These are phyloP conservation scores for Fusarium ambrosium DNA, from an alignment of 2,329 filamentous ascomycete genomes.

Conservation along the genomic window DNA sequence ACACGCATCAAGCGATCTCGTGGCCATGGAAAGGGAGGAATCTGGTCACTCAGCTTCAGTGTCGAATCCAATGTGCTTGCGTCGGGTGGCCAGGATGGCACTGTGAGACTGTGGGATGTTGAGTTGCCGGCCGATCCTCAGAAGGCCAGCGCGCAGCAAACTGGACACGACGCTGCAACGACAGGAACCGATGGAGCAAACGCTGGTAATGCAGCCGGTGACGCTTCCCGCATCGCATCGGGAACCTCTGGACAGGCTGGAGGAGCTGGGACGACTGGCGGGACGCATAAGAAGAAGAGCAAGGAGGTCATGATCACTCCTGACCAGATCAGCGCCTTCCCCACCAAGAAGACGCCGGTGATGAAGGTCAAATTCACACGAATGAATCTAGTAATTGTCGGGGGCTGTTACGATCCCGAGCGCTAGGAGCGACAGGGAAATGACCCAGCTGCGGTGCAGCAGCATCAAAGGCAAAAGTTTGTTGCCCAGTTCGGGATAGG, in stretches of 20 bases:
- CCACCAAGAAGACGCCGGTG: constrained; percentile 95
- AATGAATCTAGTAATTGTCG: constrained; percentile 94
- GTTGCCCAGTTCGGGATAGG: constrained; percentile 38
- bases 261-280: constrained; percentile 45
- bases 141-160: constrained; percentile 65
- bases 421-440: constrained; percentile 50
- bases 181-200: constrained; percentile 58
- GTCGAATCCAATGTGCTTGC: constrained; percentile 92
- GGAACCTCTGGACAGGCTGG: constrained; percentile 46
- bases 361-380: constrained; percentile 93
- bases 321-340: constrained; percentile 94
- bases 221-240: constrained; percentile 47
- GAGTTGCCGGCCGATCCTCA: constrained; percentile 76
- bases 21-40: constrained; percentile 92
- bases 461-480: constrained; percentile 26
- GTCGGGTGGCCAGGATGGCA: constrained; percentile 91
- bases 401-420: constrained; percentile 76
- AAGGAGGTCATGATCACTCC: constrained; percentile 93
- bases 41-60: constrained; percentile 94
- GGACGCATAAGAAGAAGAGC: constrained; percentile 77
- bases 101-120: constrained; percentile 95
- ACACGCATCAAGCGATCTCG: constrained; percentile 91
- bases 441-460: constrained; percentile 23
- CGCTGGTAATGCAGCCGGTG: constrained; percentile 43
- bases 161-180: constrained; percentile 58